Evolutionary conservation across 2,329 filamentous ascomycete species (phyloP).

Genomic region (Colletotrichum eremochloae): DNA sequence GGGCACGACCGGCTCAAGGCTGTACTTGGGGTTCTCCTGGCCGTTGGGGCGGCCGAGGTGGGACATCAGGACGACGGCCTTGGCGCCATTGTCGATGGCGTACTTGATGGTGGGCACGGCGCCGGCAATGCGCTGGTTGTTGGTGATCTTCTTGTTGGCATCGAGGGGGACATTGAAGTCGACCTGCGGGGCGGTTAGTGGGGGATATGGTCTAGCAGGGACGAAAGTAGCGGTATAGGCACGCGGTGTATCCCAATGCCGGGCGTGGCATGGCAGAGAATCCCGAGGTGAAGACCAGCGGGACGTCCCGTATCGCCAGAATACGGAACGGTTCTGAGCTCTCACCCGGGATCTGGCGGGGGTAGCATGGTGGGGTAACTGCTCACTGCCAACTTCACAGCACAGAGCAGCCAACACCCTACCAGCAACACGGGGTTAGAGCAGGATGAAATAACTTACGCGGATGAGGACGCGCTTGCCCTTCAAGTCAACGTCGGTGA

Average conservation of each 20-base stretch:
- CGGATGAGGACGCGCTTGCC: conserved; percentile 98
- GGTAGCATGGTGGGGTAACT: conserved; percentile 37
- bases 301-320: conserved; percentile 39
- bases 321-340: conserved; percentile 36
- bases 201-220: background rate
- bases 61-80: conserved; percentile 96
- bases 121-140: conserved; percentile 97
- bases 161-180: conserved; percentile 99
- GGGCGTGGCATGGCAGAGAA: conserved; percentile 9
- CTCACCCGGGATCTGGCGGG: conserved; percentile 32
- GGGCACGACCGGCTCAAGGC: conserved; percentile 88
- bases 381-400: conserved; percentile 2
- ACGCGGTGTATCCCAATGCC: conserved; percentile 20
- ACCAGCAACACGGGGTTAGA: conserved; percentile 17
- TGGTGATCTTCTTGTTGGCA: conserved; percentile 92
- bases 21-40: conserved; percentile 91
- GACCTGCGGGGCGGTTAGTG: conserved; percentile 71
- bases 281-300: conserved; percentile 31
- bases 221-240: background rate
- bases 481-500: conserved; percentile 96
- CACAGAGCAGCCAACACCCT: conserved; percentile 9
- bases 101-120: conserved; percentile 96
- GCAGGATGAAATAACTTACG: conserved; percentile 68
- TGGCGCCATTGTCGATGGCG: conserved; percentile 89
- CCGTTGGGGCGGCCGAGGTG: conserved; percentile 97